Evolutionary conservation across 2,329 filamentous ascomycete species (phyloP).

Genomic region (Nigrograna mackinnonii): DNA sequence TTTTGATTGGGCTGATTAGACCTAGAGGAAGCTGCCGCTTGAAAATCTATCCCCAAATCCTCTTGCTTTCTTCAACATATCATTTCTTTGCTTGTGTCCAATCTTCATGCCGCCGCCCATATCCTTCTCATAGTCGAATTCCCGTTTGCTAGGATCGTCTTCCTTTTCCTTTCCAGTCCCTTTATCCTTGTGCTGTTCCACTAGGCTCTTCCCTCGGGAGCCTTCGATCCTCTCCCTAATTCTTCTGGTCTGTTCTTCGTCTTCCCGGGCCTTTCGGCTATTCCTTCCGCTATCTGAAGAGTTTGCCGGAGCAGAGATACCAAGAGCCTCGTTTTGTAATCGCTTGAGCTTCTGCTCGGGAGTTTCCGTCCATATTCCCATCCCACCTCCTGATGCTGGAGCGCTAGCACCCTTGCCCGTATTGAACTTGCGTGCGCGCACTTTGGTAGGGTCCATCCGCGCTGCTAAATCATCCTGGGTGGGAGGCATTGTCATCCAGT

Average conservation of each 20-base stretch:
- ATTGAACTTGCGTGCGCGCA: slow-evolving; percentile 81
- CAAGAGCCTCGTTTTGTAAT: slow-evolving; percentile 80
- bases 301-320: slow-evolving; percentile 57
- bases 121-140: slow-evolving; percentile 92
- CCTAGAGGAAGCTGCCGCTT: slow-evolving; percentile 66
- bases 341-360: slow-evolving; percentile 83
- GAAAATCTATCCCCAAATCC: slow-evolving; percentile 83
- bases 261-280: slow-evolving; percentile 41
- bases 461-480: slow-evolving; percentile 56
- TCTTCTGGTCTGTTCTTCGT: slow-evolving; percentile 51
- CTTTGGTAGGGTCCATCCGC: slow-evolving; percentile 79
- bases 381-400: slow-evolving; percentile 43
- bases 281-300: slow-evolving; percentile 23
- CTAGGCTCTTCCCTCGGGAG: slow-evolving; percentile 46
- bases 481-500: slow-evolving; percentile 60
- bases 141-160: slow-evolving; percentile 87
- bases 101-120: slow-evolving; percentile 78
- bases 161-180: slow-evolving; percentile 65
- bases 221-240: slow-evolving; percentile 61
- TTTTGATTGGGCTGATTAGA: no score
- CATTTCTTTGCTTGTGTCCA: slow-evolving; percentile 71
- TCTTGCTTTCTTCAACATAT: slow-evolving; percentile 77
- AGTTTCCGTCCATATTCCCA: slow-evolving; percentile 87
- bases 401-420: slow-evolving; percentile 64
- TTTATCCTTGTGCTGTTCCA: slow-evolving; percentile 51